Conservation (phyloP, 345 rosid genomes). For the Dipteronia dyeriana region DNA sequence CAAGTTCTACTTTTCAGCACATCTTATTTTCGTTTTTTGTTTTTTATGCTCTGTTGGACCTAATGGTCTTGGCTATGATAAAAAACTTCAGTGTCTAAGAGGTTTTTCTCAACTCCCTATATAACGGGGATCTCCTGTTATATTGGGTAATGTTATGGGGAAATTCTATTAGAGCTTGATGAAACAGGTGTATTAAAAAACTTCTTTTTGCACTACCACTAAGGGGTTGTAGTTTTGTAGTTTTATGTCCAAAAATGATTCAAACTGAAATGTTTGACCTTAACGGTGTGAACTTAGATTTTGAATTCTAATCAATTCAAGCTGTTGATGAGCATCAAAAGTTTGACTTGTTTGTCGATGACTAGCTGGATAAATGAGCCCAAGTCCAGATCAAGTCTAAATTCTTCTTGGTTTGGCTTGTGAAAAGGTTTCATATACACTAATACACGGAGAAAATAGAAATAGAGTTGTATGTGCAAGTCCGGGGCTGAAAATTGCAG, state of each 20-base stretch:
- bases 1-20: constrained; percentile 23
- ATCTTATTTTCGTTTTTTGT: neutral
- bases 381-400: neutral
- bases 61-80: neutral
- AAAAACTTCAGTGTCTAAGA: neutral
- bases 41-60: constrained; percentile 4
- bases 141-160: neutral
- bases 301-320: neutral
- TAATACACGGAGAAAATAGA: neutral
- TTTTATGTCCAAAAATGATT: neutral
- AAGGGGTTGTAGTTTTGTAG: neutral
- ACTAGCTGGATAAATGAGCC: neutral
- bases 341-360: neutral
- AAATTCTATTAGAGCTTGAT: neutral
- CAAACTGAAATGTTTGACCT: neutral
- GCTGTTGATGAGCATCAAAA: neutral
- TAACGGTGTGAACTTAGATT: neutral
- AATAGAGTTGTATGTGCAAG: neutral
- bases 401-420: neutral
- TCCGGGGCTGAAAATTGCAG: neutral
- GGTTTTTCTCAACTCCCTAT: neutral
- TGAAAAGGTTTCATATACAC: neutral
- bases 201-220: neutral
- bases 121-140: neutral
- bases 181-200: neutral